Evolutionary conservation across 2,329 filamentous ascomycete genomes (phyloP).

Genomic region (Achaetomium macrosporum): DNA sequence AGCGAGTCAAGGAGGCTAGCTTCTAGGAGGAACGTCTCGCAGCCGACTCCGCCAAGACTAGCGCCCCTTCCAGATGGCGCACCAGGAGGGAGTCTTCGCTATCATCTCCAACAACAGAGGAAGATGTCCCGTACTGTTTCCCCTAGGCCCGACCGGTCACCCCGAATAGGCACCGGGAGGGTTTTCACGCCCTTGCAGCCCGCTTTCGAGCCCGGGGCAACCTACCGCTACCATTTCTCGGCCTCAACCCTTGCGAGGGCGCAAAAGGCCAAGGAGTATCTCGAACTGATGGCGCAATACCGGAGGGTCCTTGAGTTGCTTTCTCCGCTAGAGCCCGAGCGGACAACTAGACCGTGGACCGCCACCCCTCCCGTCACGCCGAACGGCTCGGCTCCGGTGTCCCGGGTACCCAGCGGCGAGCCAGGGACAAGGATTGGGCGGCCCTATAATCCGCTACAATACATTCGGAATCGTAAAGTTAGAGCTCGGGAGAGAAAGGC

Average conservation of each 20-base stretch:
- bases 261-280: constrained; percentile 75
- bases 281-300: constrained; percentile 84
- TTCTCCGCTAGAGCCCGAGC: constrained; percentile 59
- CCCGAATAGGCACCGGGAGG: constrained; percentile 37
- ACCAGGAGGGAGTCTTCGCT: constrained; percentile 54
- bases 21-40: constrained; percentile 51
- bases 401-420: constrained; percentile 25
- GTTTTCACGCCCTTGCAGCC: constrained; percentile 43
- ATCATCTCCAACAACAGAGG: constrained; percentile 68
- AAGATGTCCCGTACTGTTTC: constrained; percentile 56
- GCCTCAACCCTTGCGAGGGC: constrained; percentile 73
- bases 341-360: constrained; percentile 33
- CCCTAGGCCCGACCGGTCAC: constrained; percentile 45
- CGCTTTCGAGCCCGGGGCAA: constrained; percentile 42
- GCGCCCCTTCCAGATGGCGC: constrained; percentile 48
- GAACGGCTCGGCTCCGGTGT: constrained; percentile 27
- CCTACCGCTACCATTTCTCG: constrained; percentile 63
- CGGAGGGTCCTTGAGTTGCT: constrained; percentile 71
- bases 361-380: constrained; percentile 41
- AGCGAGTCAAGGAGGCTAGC: constrained; percentile 72
- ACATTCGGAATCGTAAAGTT: constrained; percentile 83
- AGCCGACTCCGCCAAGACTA: constrained; percentile 44
- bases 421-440: constrained; percentile 50
- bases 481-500: constrained; percentile 69
- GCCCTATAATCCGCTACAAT: constrained; percentile 85